Percentiles rank a stretch among this genome's conserved stretches.
These are phyloP conservation scores for Paramecium sonneborni DNA, from an alignment of 73 alveolate genomes.

Conservation along the genomic window DNA sequence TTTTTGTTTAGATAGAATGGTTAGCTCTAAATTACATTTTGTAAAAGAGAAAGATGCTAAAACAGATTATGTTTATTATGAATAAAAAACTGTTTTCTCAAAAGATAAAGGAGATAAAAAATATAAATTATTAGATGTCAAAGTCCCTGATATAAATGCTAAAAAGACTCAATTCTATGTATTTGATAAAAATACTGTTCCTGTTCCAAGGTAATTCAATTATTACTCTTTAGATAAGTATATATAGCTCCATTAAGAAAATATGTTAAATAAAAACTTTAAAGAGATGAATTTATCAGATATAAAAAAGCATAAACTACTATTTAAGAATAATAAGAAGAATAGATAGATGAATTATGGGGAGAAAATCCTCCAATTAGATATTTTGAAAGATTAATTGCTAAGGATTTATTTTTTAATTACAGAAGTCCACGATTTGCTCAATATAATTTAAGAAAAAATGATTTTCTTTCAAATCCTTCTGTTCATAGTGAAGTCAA, in stretches of 20 bases:
- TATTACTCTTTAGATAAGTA: constrained; percentile 16
- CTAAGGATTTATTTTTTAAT: constrained; percentile 41
- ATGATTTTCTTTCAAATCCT: constrained; percentile 14
- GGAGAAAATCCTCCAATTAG: constrained; percentile 24
- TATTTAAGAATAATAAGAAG: not conserved
- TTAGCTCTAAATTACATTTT: constrained; percentile 12
- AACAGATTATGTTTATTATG: not conserved
- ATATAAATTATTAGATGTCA: constrained; percentile 31
- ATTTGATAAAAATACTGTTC: constrained; percentile 49
- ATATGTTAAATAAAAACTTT: not conserved
- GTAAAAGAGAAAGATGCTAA: constrained; percentile 43
- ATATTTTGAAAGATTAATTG: not conserved
- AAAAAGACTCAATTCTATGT: constrained; percentile 10
- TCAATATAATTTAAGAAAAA: not conserved
- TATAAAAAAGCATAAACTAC: not conserved
- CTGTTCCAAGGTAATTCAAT: constrained; percentile 12
- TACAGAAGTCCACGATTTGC: constrained; percentile 31
- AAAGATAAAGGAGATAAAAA: not conserved
- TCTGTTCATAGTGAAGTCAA: constrained; percentile 13
- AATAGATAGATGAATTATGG: constrained; percentile 49
- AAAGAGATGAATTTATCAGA: not conserved
- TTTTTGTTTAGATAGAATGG: constrained; percentile 42
- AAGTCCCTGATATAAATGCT: constrained; percentile 30
- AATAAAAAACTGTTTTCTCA: constrained; percentile 36
- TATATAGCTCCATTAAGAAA: constrained; percentile 22